Evolutionary conservation across 1,139 yeast species (phyloP), one percentile per base, ranked within the genome.

Genomic region (Blastobotrys persicus): DNA sequence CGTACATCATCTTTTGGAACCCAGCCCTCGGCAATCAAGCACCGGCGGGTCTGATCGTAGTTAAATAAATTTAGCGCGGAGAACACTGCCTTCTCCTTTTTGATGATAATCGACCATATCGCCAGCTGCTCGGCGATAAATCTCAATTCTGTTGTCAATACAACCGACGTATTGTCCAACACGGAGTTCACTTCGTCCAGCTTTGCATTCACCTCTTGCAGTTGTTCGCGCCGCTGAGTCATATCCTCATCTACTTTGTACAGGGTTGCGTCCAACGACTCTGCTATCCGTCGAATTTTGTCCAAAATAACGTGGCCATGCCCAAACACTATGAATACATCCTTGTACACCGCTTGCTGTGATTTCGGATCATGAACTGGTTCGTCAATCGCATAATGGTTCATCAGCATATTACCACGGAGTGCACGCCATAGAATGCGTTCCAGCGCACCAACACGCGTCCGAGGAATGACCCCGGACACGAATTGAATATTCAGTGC

Each of bases 21-120:
- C 98, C 98, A 92, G 31, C 98, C 99, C 73, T 92, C 98, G n/a
- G 95, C 98, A 52, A 92, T 88, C 49, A 92, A 73, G 53, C 95
- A 86, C 60, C 92, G 80, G 68, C 98, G 79, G 34, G 88, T 81
- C 51, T 83, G 80, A 65, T 91, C 97, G 65, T 83, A 88, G 63
- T 85, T 87, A 68, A 91, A 89, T 59, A 80, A 75, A 68, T 91
- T 91, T 65, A 92, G 74, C 0, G 87, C 78, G 56, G 83, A 79
- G 66, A 81, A 88, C 34, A 89, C 82, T 31, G 83, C 75, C 62
- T 83, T 82, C 62, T 92, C 98, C 60, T 87, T 78, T 47, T 77
- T 74, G 37, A 88, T 72, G 19, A 75, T 74, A 43, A 83, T 84
- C 57, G 79, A 81, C 83, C 95, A 84, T 11, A 76, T 67, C 40